Conservation (phyloP, 108 stramenopile genomes). For the Asterionellopsis glacialis region DNA sequence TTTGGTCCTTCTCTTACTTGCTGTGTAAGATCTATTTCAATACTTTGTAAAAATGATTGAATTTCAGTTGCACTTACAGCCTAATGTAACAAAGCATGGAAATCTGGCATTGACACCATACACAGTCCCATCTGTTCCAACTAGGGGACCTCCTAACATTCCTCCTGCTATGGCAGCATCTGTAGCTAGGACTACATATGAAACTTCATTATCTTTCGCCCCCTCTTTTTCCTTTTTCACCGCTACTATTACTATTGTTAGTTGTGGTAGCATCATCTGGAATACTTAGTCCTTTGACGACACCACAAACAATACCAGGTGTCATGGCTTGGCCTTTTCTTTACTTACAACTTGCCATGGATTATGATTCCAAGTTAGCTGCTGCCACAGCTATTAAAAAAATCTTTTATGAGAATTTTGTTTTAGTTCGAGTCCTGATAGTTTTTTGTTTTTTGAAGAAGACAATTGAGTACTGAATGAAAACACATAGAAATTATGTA, state of each 20-base stretch:
- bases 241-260: neutral
- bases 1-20: neutral
- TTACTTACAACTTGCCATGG: too few species aligned
- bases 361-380: too few species aligned
- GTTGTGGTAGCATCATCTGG: neutral
- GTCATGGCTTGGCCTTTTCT: conserved; percentile 54
- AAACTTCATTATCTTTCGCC: too few species aligned
- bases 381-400: too few species aligned
- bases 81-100: conserved; percentile 48
- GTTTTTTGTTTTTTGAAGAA: too few species aligned
- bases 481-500: too few species aligned
- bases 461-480: too few species aligned
- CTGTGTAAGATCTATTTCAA: conserved; percentile 1
- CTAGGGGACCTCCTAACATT: conserved; percentile 47
- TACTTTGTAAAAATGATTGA: conserved; percentile 31
- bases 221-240: too few species aligned
- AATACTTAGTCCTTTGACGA: conserved; percentile 42
- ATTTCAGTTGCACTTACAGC: conserved; percentile 42
- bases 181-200: conserved; percentile 33
- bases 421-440: too few species aligned
- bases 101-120: conserved; percentile 48
- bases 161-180: conserved; percentile 59
- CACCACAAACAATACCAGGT: conserved; percentile 45
- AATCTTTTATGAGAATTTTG: too few species aligned
- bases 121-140: conserved; percentile 30